phyloP scores from a whole-genome alignment of 176 grass and related monocot genomes.

The Juncus inflexus region DNA sequence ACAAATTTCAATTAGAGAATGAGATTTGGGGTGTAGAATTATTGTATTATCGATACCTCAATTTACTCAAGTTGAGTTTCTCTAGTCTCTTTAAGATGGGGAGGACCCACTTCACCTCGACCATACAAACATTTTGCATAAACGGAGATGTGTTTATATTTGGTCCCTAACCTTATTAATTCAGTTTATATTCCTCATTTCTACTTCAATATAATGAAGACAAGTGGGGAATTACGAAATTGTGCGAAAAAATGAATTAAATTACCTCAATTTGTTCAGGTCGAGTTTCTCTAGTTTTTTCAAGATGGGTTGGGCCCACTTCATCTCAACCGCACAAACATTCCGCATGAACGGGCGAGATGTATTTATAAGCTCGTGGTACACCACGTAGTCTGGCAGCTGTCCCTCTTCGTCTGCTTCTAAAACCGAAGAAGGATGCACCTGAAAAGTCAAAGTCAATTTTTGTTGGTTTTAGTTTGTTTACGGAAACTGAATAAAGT shows the following conservation, averaged over 20 bases:
- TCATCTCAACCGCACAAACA: constrained; percentile 70
- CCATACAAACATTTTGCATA: constrained; percentile 83
- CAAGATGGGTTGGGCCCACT: constrained; percentile 72
- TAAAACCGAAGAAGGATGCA: constrained; percentile 85
- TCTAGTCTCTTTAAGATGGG: constrained; percentile 81
- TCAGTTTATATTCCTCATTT: too few relatives aligned
- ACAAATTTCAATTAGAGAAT: too few relatives aligned
- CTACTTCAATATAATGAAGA: too few relatives aligned
- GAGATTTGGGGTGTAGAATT: too few relatives aligned
- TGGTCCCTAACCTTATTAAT: too few relatives aligned
- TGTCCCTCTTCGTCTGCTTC: constrained; percentile 78
- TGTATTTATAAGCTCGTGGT: constrained; percentile 88
- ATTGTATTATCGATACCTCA: too few relatives aligned
- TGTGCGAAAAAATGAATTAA: too few relatives aligned
- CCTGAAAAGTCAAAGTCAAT: constrained; percentile 45
- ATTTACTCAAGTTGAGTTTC: constrained; percentile 66
- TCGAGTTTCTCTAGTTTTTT: constrained; percentile 87
- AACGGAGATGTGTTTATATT: constrained; percentile 84
- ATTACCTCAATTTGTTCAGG: constrained; percentile 71
- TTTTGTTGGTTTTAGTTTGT: too few relatives aligned
- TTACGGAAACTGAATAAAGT: background rate
- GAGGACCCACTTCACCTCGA: constrained; percentile 72
- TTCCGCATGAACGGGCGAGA: constrained; percentile 89
- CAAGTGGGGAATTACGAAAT: too few relatives aligned
- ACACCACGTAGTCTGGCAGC: constrained; percentile 73